Evolutionary conservation across 2,329 filamentous ascomycete genomes (phyloP).

Genomic region (Claviceps africana): DNA sequence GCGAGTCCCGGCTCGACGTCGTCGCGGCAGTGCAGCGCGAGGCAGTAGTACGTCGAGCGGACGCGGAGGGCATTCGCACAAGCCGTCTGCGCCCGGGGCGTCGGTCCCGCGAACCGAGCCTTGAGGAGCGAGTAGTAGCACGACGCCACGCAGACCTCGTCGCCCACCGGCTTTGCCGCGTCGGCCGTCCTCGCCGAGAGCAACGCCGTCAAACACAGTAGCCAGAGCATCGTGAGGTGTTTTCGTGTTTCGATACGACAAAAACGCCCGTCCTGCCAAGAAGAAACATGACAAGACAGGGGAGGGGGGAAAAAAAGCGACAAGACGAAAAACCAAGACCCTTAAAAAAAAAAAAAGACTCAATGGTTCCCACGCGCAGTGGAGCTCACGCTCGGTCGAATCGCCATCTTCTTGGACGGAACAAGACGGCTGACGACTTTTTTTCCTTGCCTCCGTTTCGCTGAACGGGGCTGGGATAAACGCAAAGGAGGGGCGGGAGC

Average conservation of each 20-base stretch:
- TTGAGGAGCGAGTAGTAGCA: slow-evolving; percentile 11
- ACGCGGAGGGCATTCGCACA: slow-evolving; percentile 10
- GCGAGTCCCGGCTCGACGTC: slow-evolving; percentile 5
- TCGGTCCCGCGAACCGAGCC: slow-evolving; percentile 6
- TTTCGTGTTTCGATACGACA: background rate
- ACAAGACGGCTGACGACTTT: no score
- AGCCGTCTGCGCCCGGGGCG: slow-evolving; percentile 6
- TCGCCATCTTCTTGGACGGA: background rate
- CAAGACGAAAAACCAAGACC: background rate
- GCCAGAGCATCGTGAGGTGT: background rate
- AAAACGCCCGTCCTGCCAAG: background rate
- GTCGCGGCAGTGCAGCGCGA: slow-evolving; percentile 6
- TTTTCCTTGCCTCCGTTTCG: background rate
- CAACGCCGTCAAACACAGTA: background rate
- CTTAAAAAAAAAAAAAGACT: no score
- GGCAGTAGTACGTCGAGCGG: slow-evolving; percentile 9
- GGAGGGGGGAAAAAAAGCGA: background rate
- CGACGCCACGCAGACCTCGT: slow-evolving; percentile 9
- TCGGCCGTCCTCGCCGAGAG: background rate
- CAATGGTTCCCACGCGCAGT: background rate
- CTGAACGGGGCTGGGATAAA: background rate
- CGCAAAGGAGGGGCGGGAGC: background rate
- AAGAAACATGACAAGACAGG: background rate
- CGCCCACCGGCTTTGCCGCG: slow-evolving; percentile 9
- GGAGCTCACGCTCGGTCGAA: background rate